Conservation (phyloP, 495 filamentous ascomycete species). For the Penicillium tannophilum region DNA sequence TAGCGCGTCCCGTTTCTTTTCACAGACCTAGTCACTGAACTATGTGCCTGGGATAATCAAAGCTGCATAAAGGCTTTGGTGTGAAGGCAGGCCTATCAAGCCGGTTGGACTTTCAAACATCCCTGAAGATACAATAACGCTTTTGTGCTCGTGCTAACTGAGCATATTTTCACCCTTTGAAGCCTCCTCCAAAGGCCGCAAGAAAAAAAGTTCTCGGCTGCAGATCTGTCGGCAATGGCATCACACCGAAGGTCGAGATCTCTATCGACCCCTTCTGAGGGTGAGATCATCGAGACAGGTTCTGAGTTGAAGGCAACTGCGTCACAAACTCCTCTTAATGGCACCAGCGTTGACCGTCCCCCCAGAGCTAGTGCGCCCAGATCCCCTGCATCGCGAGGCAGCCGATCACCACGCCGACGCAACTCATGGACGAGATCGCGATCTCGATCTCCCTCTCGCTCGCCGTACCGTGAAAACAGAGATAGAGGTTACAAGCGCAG, state of each 20-base stretch:
- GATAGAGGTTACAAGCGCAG: conserved; percentile 69
- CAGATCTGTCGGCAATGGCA: conserved; percentile 14
- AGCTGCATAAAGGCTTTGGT: conserved; percentile 31
- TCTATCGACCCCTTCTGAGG: conserved; percentile 64
- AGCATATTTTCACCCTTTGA: conserved; percentile 13
- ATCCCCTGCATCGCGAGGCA: conserved; percentile 47
- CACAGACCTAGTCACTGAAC: conserved; percentile 4
- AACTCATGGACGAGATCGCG: conserved; percentile 43
- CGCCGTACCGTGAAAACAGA: conserved; percentile 48
- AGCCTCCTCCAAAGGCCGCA: conserved; percentile 33
- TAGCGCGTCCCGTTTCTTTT: conserved; percentile 1
- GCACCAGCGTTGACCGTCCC: conserved; percentile 75
- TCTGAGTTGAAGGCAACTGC: conserved; percentile 70
- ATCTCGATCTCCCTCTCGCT: conserved; percentile 47
- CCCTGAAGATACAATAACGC: conserved; percentile 26
- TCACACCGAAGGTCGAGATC: conserved; percentile 50
- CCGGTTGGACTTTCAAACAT: conserved; percentile 52
- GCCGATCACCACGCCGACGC: conserved; percentile 43
- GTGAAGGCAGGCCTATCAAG: conserved; percentile 43
- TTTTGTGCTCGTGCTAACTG: conserved; percentile 36
- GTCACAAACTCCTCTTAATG: conserved; percentile 76
- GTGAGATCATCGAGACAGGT: conserved; percentile 82
- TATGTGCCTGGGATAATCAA: conserved; percentile 29
- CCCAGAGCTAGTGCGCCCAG: conserved; percentile 59
- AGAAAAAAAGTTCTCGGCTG: conserved; percentile 6